A percentile compares a stretch with the other conserved stretches of the same genome.
These are phyloP conservation scores for Argentina anserina DNA, from an alignment of 306 rosid genomes.

Conservation along the genomic window DNA sequence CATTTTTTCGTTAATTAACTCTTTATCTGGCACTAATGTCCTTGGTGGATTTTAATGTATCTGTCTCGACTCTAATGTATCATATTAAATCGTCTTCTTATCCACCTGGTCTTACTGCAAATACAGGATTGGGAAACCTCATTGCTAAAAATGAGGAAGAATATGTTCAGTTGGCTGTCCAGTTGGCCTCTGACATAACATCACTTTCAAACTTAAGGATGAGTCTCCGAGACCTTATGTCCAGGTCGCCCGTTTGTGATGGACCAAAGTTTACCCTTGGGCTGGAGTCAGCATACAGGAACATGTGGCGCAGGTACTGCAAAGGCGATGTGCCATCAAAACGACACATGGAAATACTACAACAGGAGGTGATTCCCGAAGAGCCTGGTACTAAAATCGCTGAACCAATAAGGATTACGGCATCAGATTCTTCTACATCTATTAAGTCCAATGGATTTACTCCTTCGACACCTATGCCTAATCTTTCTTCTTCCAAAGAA, in stretches of 20 bases:
- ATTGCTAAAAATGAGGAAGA: conserved; percentile 84
- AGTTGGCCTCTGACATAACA: conserved; percentile 81
- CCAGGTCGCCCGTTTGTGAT: conserved; percentile 79
- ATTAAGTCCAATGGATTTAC: conserved; percentile 59
- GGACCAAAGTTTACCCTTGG: conserved; percentile 65
- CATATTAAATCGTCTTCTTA: not conserved
- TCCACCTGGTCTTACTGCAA: not conserved
- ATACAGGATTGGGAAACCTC: conserved; percentile 63
- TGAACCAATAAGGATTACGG: conserved; percentile 28
- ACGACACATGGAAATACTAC: conserved; percentile 49
- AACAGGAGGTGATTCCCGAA: conserved; percentile 28
- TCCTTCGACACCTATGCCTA: conserved; percentile 26
- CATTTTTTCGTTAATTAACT: not conserved
- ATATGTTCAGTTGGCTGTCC: conserved; percentile 71
- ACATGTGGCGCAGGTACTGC: conserved; percentile 86
- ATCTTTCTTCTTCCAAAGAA: conserved; percentile 40
- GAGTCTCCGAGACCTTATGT: conserved; percentile 81
- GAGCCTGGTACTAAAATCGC: conserved; percentile 29
- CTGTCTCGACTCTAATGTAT: not conserved
- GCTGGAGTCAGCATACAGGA: conserved; percentile 64
- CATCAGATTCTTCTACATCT: conserved; percentile 38
- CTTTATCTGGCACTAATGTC: not conserved
- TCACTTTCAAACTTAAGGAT: conserved; percentile 69
- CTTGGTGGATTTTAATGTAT: not conserved
- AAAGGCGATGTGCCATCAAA: conserved; percentile 87